These are phyloP conservation scores for Aspergillus proliferans DNA, from an alignment of 2,329 filamentous ascomycete species.

Conservation along the genomic window DNA sequence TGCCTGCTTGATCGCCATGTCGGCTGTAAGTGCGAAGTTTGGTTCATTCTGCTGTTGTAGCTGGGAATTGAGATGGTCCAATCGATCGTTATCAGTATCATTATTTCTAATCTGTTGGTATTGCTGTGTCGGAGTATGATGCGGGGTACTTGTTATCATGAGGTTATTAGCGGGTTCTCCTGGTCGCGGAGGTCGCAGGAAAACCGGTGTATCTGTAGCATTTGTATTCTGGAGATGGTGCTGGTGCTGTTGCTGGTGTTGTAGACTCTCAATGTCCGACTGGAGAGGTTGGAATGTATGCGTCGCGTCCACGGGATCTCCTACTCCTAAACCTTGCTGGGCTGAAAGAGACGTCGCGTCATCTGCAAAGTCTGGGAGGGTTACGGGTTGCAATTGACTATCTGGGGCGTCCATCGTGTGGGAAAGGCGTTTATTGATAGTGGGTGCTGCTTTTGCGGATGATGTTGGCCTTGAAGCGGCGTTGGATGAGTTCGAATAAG, in stretches of 20 bases:
- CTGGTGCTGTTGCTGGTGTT: slow-evolving; percentile 10
- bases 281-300: slow-evolving; percentile 24
- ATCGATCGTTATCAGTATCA: slow-evolving; percentile 1
- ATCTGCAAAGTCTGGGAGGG: slow-evolving; percentile 18
- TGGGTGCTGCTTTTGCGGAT: slow-evolving; percentile 26
- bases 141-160: slow-evolving; percentile 3
- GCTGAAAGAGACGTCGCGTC: slow-evolving; percentile 16
- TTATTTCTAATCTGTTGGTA: slow-evolving; percentile 3
- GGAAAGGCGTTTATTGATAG: slow-evolving; percentile 1
- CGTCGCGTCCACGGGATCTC: slow-evolving; percentile 11
- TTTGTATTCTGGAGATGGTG: slow-evolving; percentile 2
- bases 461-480: slow-evolving; percentile 22
- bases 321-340: slow-evolving; percentile 6
- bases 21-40: slow-evolving; percentile 12
- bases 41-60: slow-evolving; percentile 11
- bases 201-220: slow-evolving; percentile 1
- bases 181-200: slow-evolving; percentile 8
- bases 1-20: slow-evolving; percentile 14
- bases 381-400: slow-evolving; percentile 11
- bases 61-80: slow-evolving; percentile 10
- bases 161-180: slow-evolving; percentile 13
- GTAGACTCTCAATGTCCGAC: slow-evolving; percentile 16
- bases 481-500: slow-evolving; percentile 1
- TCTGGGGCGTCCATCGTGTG: slow-evolving; percentile 22
- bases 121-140: slow-evolving; percentile 2